Evolutionary conservation across 1,284 basidiomycete species (phyloP), one percentile per base, ranked within the genome.

Genomic region (Fomitopsis palustris): DNA sequence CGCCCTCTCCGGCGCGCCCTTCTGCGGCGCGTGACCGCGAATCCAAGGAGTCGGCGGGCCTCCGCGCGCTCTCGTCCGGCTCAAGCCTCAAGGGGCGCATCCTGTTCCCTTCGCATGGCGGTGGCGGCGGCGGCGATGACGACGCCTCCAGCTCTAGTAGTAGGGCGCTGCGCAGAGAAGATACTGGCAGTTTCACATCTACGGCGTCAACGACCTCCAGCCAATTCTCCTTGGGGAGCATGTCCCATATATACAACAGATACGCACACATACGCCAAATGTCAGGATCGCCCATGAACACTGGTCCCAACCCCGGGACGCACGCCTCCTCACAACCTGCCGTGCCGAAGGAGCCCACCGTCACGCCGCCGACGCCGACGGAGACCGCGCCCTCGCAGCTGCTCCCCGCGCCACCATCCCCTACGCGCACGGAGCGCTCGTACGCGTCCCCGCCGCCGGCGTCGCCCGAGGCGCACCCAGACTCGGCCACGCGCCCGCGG

Each of bases 1-100:
- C 88, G 3, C 90, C 90, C 0, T 91, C 88, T 0, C 90, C 90
- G 6, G 87, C 79, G n/a, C 82, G 89, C 49, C 80, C 82, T 17
- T 31, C 67, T 25, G 70, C 72, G 8, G 79, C 75, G 39, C 75
- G 73, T 47, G 74, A 75, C 37, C 81, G 79, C 60, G 81, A 86
- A 38, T 67, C 77, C 9, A 79, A 76, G 64, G 85, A 89, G 65
- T 62, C 77, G 27, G 77, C 79, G 6, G 79, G 84, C 6, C 86
- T 79, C 67, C 78, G 84, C 38, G 76, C 80, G 14, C 74, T 89
- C 19, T 77, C 81, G 49, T 79, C 79, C 6, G 71, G 72, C 41
- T 73, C 77, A 25, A 78, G 78, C n/a, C 74, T 86, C 56, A 85
- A 83, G 64, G 87, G 88, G 37, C 80, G 89, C 45, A 85, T 91